phyloP scores from a whole-genome alignment of 192 early-diverging fungal genomes.

The Lunasporangiospora selenospora region DNA sequence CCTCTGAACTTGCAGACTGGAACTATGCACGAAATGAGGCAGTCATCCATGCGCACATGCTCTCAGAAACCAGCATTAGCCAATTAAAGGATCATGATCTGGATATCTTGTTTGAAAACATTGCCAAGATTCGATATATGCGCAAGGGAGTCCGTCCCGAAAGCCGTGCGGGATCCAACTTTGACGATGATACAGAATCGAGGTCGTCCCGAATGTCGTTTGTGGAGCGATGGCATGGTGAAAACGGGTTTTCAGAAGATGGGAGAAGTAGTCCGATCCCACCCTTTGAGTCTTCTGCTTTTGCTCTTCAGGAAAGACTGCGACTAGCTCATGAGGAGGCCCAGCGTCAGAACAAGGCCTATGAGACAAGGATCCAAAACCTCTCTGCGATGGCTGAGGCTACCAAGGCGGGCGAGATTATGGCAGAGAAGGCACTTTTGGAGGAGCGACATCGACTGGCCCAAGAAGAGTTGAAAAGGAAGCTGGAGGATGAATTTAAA shows the following conservation, averaged over 20 bases:
- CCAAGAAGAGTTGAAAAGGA: conserved; percentile 57
- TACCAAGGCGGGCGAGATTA: conserved; percentile 49
- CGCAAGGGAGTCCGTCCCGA: conserved; percentile 56
- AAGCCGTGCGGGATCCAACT: conserved; percentile 50
- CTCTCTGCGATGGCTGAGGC: conserved; percentile 44
- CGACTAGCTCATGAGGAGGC: conserved; percentile 59
- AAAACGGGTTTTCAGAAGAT: conserved; percentile 46
- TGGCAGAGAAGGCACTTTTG: conserved; percentile 49
- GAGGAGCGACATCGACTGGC: conserved; percentile 53
- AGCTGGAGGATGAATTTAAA: conserved; percentile 61
- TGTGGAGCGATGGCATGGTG: conserved; percentile 33
- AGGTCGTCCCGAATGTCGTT: conserved; percentile 38
- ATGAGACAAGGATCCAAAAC: conserved; percentile 61
- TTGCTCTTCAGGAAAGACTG: conserved; percentile 53
- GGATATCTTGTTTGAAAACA: conserved; percentile 62
- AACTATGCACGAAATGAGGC: conserved; percentile 78
- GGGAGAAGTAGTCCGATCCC: conserved; percentile 57
- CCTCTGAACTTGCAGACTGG: conserved; percentile 73
- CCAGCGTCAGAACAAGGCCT: conserved; percentile 57
- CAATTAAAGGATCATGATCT: conserved; percentile 64
- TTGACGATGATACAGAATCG: conserved; percentile 50
- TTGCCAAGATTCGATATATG: conserved; percentile 58
- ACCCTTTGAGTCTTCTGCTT: conserved; percentile 48
- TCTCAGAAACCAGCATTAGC: conserved; percentile 44
- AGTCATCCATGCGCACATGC: conserved; percentile 60